Evolutionary conservation across 148 eudicot species (phyloP).

Genomic region (Oxyria digyna): DNA sequence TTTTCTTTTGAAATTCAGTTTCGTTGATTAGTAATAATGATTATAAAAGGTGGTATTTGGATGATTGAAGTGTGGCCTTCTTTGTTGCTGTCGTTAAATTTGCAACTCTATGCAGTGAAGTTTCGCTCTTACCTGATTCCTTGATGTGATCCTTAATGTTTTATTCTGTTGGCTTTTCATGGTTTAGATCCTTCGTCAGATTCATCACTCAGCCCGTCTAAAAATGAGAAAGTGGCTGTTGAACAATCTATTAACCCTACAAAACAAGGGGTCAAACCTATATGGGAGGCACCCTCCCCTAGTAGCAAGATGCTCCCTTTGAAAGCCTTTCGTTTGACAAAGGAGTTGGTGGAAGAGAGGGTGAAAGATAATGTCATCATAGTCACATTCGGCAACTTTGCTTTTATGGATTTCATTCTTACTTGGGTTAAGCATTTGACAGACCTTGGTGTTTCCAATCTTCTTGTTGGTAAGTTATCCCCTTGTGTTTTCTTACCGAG

Average conservation of each 20-base stretch:
- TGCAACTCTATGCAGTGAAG: neutral
- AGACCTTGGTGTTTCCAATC: constrained; percentile 68
- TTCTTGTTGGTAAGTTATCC: constrained; percentile 67
- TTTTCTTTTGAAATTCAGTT: too few species aligned
- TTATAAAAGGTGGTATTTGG: neutral
- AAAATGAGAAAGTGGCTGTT: constrained; percentile 7
- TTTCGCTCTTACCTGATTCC: neutral
- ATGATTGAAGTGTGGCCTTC: neutral
- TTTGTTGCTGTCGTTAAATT: neutral
- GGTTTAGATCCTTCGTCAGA: neutral
- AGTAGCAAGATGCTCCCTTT: constrained; percentile 59
- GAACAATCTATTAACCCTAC: constrained; percentile 10
- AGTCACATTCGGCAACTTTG: constrained; percentile 92
- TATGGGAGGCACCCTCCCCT: constrained; percentile 53
- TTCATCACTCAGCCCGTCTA: too few species aligned
- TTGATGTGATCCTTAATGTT: neutral
- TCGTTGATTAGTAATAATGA: neutral
- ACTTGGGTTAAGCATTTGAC: constrained; percentile 93
- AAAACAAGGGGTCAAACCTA: constrained; percentile 21
- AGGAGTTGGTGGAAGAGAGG: constrained; percentile 68
- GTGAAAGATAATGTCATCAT: constrained; percentile 62
- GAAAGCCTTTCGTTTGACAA: constrained; percentile 54
- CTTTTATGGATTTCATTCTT: constrained; percentile 92
- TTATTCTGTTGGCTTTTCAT: neutral
- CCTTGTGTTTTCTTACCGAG: neutral